Percentiles rank a stretch among this genome's conserved stretches.
These are phyloP conservation scores for Luffa aegyptiaca DNA, from an alignment of 306 rosid genomes.

Conservation along the genomic window DNA sequence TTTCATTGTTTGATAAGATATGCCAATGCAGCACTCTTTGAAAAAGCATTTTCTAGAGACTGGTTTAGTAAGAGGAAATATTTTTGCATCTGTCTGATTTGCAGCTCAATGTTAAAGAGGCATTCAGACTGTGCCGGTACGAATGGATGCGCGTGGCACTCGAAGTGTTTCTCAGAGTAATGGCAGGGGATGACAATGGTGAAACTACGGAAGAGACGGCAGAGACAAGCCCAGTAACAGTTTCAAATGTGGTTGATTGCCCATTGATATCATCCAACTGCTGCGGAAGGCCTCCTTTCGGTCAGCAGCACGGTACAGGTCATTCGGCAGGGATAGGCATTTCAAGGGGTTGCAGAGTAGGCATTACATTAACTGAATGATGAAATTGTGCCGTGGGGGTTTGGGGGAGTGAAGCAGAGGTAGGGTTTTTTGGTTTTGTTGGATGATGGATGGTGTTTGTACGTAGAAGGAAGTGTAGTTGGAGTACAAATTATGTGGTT, in stretches of 20 bases:
- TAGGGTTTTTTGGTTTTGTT: not conserved
- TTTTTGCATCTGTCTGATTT: not conserved
- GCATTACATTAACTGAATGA: constrained; percentile 32
- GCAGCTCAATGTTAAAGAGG: constrained; percentile 51
- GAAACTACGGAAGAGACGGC: constrained; percentile 12
- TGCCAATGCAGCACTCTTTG: not conserved
- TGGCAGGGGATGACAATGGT: constrained; percentile 26
- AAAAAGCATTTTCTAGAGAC: not conserved
- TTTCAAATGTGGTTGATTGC: constrained; percentile 29
- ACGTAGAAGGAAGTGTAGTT: not conserved
- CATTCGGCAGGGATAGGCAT: constrained; percentile 21
- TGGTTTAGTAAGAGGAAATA: not conserved
- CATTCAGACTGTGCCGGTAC: constrained; percentile 63
- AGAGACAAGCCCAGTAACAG: constrained; percentile 6
- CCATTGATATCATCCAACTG: constrained; percentile 28
- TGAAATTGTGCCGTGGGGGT: not conserved
- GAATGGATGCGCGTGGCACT: constrained; percentile 82
- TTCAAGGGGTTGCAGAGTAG: constrained; percentile 28
- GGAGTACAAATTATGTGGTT: not conserved
- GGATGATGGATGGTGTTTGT: not conserved
- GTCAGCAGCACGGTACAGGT: constrained; percentile 28
- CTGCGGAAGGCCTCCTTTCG: constrained; percentile 23
- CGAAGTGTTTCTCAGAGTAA: constrained; percentile 42
- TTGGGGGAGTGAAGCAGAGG: not conserved
- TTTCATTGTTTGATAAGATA: not conserved